Evolutionary conservation across 345 rosid species (phyloP).

Genomic region (Hibiscus tridactylites): DNA sequence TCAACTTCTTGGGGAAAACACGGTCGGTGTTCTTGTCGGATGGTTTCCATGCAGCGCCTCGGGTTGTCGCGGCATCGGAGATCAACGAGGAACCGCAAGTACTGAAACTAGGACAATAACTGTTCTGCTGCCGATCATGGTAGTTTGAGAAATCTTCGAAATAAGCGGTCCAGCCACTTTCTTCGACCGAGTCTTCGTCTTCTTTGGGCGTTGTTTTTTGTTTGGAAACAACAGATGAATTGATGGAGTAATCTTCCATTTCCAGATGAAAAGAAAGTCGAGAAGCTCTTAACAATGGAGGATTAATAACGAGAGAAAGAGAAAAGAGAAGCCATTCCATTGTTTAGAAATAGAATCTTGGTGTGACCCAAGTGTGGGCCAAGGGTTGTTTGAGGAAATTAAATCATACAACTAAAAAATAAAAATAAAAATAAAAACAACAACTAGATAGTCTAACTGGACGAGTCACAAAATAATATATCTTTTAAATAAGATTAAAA

Average conservation of each 20-base stretch:
- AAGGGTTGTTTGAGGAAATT: slow-evolving; percentile 33
- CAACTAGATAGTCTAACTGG: no score
- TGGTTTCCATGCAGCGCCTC: slow-evolving; percentile 34
- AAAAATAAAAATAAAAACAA: neutral
- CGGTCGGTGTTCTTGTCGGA: neutral
- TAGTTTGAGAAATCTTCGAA: slow-evolving; percentile 41
- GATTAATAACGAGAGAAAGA: slow-evolving; percentile 13
- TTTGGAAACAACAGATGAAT: slow-evolving; percentile 9
- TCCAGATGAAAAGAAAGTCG: neutral
- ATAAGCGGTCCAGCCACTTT: slow-evolving; percentile 89
- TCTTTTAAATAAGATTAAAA: neutral
- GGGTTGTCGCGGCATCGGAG: slow-evolving; percentile 71
- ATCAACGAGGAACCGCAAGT: slow-evolving; percentile 49
- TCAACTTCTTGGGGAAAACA: slow-evolving; percentile 28
- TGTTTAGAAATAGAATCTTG: slow-evolving; percentile 18
- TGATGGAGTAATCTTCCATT: slow-evolving; percentile 18
- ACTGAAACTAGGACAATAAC: slow-evolving; percentile 32
- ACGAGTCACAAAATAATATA: neutral
- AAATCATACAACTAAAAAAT: slow-evolving; percentile 18
- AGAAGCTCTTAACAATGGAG: slow-evolving; percentile 4
- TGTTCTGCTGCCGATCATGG: slow-evolving; percentile 6
- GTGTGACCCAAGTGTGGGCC: slow-evolving; percentile 15
- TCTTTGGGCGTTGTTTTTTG: neutral
- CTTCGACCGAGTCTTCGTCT: slow-evolving; percentile 21
- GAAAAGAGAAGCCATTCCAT: slow-evolving; percentile 41